Base-by-base conservation (phyloP, 108 stramenopile genomes). In the Cyclotella choctawhatcheeana region DNA sequence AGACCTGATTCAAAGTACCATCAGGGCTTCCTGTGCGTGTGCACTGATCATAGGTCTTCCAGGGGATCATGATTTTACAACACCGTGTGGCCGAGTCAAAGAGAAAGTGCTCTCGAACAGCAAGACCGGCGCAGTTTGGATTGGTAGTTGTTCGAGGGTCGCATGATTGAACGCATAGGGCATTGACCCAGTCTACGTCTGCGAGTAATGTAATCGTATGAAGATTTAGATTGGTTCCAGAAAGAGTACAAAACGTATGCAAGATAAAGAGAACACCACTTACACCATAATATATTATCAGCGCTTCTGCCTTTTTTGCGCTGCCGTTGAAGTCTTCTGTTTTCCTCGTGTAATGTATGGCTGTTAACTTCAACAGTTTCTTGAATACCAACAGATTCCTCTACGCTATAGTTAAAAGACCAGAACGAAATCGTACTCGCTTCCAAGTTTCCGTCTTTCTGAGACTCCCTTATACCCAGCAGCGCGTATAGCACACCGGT, bases 81-180 rank as follows among this genome's bases (percentile, higher is more conserved):
- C 65, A 67, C 7, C 16, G 3, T 3, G 5, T 24, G 31, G 65
- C 65, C 3, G 48, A 22, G 0, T 5, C 51, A n/a, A 67, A 67
- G 31, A 35, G 50, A 14, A 67, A 53, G 14, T 53, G 33, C 20
- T 67, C 51, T 5, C 65, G 51, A 20, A 35, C n/a, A 10, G 65
- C 65, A 26, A 67, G 51, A 4, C 65, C 65, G 29, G 65, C 65
- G 20, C 65, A 67, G 31, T 67, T 67, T 17, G 65, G 65, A 17
- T 67, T 67, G 26, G 34, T 51, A 20, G 65, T 53, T n/a, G 50
- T 34, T 1, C 30, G 45, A 16, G 65, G 65, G 29, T 67, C 32
- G 50, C 65, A 67, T 13, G 65, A 67, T 67, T 67, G 65, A 33
- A 67, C 65, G 51, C 65, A 67, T 51, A 34, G 51, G 20, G 34